Evolutionary conservation across 1,284 basidiomycete genomes (phyloP), one percentile per base, ranked within the genome.

Genomic region (Puccinia hordei): DNA sequence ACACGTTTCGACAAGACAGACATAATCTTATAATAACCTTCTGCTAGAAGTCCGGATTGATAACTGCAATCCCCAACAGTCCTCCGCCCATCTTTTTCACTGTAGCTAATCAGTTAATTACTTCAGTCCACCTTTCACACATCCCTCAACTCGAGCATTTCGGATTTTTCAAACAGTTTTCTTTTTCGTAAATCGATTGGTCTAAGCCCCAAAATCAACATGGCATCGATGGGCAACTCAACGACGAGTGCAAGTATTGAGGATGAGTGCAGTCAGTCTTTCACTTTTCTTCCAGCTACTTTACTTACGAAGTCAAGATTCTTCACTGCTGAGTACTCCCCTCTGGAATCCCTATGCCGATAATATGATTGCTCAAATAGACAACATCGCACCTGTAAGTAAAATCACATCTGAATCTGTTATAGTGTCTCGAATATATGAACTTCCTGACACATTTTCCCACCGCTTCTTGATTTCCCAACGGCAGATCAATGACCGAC

Each of bases 241-340:
- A 66, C 63, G 30, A 66, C 33, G 15, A 27, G 12, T 24, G 17
- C 24, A 27, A 66, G 24, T 33, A 33, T 24, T 66, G 63, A 41
- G 22, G 63, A 66, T 66, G 63, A 66, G 30, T 66, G 63, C 24
- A 46, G 63, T 66, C 35, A 66, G 63, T 41, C 38, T 27, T 66
- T 66, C 38, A 9, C 19, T 19, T 41, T 41, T 41, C 38, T 41
- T 41, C 38, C 38, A 6, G 38, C 12, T 41, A 41, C 38, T 41
- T 46, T 44, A 8, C 19, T 19, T 66, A 13, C 27, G 15, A 59
- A 33, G 27, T 66, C 12, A 2, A 22, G 35, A 66, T 6, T 44
- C 41, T n/a, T 66, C 35, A 3, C 41, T 66, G 35, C 41, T 66
- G 35, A 66, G 12, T 41, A 5, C 38, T 66, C 15, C 35, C 41